phyloP scores from a whole-genome alignment of 352 stramenopile genomes.

The Elongisporangium anandrum region DNA sequence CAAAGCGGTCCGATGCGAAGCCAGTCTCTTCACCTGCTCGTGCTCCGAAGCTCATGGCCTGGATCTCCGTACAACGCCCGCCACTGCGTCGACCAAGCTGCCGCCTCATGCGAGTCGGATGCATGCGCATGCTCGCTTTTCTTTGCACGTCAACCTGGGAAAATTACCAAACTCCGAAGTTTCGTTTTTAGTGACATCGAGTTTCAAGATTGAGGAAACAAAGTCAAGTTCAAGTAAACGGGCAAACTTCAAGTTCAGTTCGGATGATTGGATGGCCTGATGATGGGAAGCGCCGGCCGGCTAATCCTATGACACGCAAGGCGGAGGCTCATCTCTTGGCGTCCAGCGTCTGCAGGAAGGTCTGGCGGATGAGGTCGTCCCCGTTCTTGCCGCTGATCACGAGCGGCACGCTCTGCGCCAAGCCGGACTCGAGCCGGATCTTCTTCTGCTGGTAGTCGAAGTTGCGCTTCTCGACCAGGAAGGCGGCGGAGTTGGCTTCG shows the following conservation, averaged over 20 bases:
- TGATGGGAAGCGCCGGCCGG: background rate
- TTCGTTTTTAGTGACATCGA: background rate
- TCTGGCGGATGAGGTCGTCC: conserved; percentile 71
- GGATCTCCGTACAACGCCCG: background rate
- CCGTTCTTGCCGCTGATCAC: conserved; percentile 85
- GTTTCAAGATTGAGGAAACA: background rate
- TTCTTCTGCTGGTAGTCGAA: conserved; percentile 80
- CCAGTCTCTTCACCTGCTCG: conserved; percentile 8
- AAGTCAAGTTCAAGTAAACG: background rate
- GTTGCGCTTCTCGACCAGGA: conserved; percentile 69
- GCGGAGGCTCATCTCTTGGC: background rate
- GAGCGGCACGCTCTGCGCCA: conserved; percentile 57
- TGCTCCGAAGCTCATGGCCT: background rate
- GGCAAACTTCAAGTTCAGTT: background rate
- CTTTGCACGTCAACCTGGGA: background rate
- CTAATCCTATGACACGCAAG: background rate
- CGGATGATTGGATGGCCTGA: background rate
- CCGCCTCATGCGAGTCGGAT: background rate
- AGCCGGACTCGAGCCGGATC: conserved; percentile 46
- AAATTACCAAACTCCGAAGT: background rate
- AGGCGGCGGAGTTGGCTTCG: conserved; percentile 48
- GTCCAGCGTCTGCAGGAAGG: conserved; percentile 43
- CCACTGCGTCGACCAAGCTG: background rate
- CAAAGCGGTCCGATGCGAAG: conserved; percentile 26
- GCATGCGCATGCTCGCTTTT: background rate